phyloP scores from a whole-genome alignment of 2,329 filamentous ascomycete species.

The Venturiaceae sp. region DNA sequence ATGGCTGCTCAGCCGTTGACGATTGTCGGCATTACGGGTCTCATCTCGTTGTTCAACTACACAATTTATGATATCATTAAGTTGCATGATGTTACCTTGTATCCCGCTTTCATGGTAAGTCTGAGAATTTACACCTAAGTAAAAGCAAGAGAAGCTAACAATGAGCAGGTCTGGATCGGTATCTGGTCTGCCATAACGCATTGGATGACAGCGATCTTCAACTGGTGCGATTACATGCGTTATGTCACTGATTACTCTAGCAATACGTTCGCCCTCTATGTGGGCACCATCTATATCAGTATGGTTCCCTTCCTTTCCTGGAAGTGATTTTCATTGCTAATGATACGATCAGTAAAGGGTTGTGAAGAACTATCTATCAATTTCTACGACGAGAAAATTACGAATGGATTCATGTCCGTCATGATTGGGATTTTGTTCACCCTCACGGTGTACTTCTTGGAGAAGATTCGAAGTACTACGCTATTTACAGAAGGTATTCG shows the following conservation, averaged over 20 bases:
- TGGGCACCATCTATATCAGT: slow-evolving; percentile 84
- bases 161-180: slow-evolving; percentile 39
- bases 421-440: slow-evolving; percentile 44
- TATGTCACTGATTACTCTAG: slow-evolving; percentile 89
- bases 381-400: slow-evolving; percentile 30
- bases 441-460: slow-evolving; percentile 38
- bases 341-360: slow-evolving; percentile 44
- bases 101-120: slow-evolving; percentile 53
- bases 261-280: slow-evolving; percentile 91
- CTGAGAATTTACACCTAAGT: too few species aligned
- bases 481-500: background rate
- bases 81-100: slow-evolving; percentile 57
- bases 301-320: slow-evolving; percentile 68
- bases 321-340: slow-evolving; percentile 50
- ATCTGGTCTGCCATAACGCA: slow-evolving; percentile 80
- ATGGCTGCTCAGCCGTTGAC: slow-evolving; percentile 77
- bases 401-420: slow-evolving; percentile 38
- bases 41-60: slow-evolving; percentile 90
- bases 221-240: slow-evolving; percentile 78
- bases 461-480: slow-evolving; percentile 25
- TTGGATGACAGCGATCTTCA: slow-evolving; percentile 73
- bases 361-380: slow-evolving; percentile 45
- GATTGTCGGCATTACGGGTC: slow-evolving; percentile 84
- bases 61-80: slow-evolving; percentile 86
- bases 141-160: too few species aligned